Base-by-base conservation (phyloP, 768 basidiomycete genomes). In the Lactarius hengduanensis region DNA sequence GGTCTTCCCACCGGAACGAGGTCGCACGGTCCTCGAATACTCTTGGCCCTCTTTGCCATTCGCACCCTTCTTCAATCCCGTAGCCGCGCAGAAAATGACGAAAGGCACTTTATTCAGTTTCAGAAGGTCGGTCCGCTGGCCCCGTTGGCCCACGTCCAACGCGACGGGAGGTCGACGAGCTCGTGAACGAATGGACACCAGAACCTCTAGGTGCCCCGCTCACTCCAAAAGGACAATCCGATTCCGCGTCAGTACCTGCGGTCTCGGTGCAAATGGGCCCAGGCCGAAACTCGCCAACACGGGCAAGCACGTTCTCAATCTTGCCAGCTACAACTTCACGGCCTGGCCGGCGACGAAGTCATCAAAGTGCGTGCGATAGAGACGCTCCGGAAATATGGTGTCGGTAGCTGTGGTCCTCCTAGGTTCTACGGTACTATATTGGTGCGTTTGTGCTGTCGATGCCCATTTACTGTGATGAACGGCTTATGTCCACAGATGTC, bases 401-500 rank as follows among this genome's bases (percentile, higher is more conserved):
- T 97, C 2, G 96, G 96, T 8, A 92, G 90, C 68, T 99, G 97
- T 73, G 96, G 97, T 2, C 97, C 96, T 47, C 89, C 95, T 32
- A 94, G 95, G 11, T 99, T 99, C 80, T 98, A 98, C 75, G 97
- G 97, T 16, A 96, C 92, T 3, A 82, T n/a, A n/a, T 97, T 53
- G 96, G 95, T 96, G 67, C 63, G 89, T 80, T 41, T 32, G 56
- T 47, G 61, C 26, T 11, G 18, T 28, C 34, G 1, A 18, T 7
- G 55, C 32, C n/a, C 20, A 0, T 11, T 30, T 34, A 38, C 47
- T 32, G 41, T 43, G 45, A 56, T 22, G 45, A 28, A 3, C 22
- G 32, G 2, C 1, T 22, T 47, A 0, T 10, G n/a, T 36, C 30
- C 2, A 5, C 68, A 96, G 96, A 98, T 71, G 94, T 97, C 6